Evolutionary conservation across 257 asterid genomes (phyloP).

Genomic region (Verbascum thapsus): DNA sequence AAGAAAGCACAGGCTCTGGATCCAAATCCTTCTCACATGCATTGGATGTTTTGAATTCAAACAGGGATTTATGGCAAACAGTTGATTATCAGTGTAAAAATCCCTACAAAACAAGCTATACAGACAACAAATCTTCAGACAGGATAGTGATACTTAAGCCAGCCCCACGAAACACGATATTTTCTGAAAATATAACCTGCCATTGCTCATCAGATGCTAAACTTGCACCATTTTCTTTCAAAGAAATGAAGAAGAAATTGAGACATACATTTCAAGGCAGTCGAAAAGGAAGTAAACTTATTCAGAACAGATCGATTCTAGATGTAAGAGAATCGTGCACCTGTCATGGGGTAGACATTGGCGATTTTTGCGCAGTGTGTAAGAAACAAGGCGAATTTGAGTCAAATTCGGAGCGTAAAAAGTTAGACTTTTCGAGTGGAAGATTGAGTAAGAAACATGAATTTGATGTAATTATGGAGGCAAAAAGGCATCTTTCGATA

Average conservation of each 20-base stretch:
- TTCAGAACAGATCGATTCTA: slow-evolving; percentile 3
- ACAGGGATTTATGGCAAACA: slow-evolving; percentile 37
- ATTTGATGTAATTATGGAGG: slow-evolving; percentile 64
- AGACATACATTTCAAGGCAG: slow-evolving; percentile 53
- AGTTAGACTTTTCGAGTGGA: slow-evolving; percentile 38
- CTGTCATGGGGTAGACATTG: slow-evolving; percentile 27
- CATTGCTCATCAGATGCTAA: slow-evolving; percentile 48
- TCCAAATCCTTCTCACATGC: slow-evolving; percentile 57
- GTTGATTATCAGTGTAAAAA: slow-evolving; percentile 25
- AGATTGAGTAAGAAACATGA: slow-evolving; percentile 37
- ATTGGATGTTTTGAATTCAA: slow-evolving; percentile 51
- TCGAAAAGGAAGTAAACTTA: slow-evolving; percentile 26
- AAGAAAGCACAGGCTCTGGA: slow-evolving; percentile 33
- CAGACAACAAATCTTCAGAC: slow-evolving; percentile 35
- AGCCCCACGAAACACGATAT: slow-evolving; percentile 30
- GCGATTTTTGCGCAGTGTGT: slow-evolving; percentile 23
- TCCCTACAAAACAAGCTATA: slow-evolving; percentile 26
- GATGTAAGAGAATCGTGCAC: slow-evolving; percentile 21
- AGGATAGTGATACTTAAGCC: slow-evolving; percentile 67
- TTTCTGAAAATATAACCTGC: slow-evolving; percentile 37
- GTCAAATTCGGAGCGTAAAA: slow-evolving; percentile 30
- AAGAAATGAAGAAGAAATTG: slow-evolving; percentile 61
- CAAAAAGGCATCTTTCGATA: slow-evolving; percentile 73
- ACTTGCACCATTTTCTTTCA: slow-evolving; percentile 47
- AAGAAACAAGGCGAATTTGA: slow-evolving; percentile 22